phyloP scores from a whole-genome alignment of 2,329 filamentous ascomycete species.

The Neocucurbitaria cava region DNA sequence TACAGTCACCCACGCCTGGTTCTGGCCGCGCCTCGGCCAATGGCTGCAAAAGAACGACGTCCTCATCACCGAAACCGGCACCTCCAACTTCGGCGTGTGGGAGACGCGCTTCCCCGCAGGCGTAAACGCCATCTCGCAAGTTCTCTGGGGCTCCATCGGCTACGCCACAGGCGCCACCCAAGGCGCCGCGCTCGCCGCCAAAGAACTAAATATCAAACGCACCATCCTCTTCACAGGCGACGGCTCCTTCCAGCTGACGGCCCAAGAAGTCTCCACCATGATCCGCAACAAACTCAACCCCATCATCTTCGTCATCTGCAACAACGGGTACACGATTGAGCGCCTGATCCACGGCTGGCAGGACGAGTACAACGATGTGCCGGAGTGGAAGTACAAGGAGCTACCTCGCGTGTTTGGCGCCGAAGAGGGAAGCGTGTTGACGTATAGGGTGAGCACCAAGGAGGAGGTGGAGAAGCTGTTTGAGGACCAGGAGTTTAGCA shows the following conservation, averaged over 20 bases:
- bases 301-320: conserved; percentile 87
- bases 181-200: conserved; percentile 76
- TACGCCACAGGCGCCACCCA: conserved; percentile 69
- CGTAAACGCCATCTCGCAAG: conserved; percentile 83
- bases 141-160: conserved; percentile 74
- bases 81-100: conserved; percentile 87
- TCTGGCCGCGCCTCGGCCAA: conserved; percentile 78
- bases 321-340: conserved; percentile 89
- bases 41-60: conserved; percentile 78
- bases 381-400: conserved; percentile 74
- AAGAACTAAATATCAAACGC: conserved; percentile 67
- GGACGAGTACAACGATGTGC: conserved; percentile 81
- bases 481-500: conserved; percentile 65
- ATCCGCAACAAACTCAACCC: conserved; percentile 75
- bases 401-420: conserved; percentile 74
- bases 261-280: conserved; percentile 85
- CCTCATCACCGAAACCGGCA: conserved; percentile 86
- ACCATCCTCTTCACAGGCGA: conserved; percentile 90
- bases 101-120: conserved; percentile 78
- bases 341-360: conserved; percentile 86
- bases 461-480: conserved; percentile 72
- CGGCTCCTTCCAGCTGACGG: conserved; percentile 84
- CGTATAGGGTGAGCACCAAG: conserved; percentile 73
- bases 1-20: conserved; percentile 72
- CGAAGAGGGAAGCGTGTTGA: conserved; percentile 62